Percentiles rank a stretch among this genome's conserved stretches.
Evolutionary conservation across 164 flowering plant genomes (phyloP).

Genomic region (Vitis vinifera): DNA sequence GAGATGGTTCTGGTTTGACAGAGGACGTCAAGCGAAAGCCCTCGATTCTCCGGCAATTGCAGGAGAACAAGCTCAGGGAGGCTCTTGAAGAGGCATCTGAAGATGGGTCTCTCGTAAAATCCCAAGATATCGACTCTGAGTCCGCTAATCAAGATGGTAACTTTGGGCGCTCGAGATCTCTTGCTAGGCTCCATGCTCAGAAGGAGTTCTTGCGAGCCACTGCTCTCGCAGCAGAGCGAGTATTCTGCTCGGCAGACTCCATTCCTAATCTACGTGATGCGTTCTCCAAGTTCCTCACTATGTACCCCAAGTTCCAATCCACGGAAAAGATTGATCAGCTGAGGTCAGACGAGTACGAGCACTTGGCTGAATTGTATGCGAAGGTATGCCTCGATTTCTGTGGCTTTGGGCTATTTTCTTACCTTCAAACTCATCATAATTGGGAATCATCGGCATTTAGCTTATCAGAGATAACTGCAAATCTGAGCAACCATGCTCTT

Average conservation of each 20-base stretch:
- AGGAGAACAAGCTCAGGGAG: slow-evolving; percentile 57
- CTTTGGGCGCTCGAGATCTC: slow-evolving; percentile 57
- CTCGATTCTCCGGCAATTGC: slow-evolving; percentile 40
- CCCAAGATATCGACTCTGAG: slow-evolving; percentile 58
- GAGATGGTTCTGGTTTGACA: slow-evolving; percentile 37
- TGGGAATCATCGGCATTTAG: slow-evolving; percentile 91
- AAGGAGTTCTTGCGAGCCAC: slow-evolving; percentile 64
- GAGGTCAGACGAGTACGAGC: slow-evolving; percentile 55
- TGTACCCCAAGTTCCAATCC: slow-evolving; percentile 70
- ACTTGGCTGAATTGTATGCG: slow-evolving; percentile 37
- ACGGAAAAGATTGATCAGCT: slow-evolving; percentile 68
- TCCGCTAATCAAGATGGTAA: slow-evolving; percentile 38
- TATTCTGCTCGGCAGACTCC: slow-evolving; percentile 38
- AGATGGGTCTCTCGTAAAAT: slow-evolving; percentile 59
- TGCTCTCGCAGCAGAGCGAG: slow-evolving; percentile 58
- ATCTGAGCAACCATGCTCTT: slow-evolving; percentile 84
- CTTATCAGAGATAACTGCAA: slow-evolving; percentile 84
- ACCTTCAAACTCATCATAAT: slow-evolving; percentile 64
- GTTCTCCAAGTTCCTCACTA: slow-evolving; percentile 61
- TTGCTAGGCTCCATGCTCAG: slow-evolving; percentile 64
- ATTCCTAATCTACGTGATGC: slow-evolving; percentile 49
- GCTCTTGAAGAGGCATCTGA: slow-evolving; percentile 76
- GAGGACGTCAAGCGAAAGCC: slow-evolving; percentile 37
- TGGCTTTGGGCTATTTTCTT: slow-evolving; percentile 90
- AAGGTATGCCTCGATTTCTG: slow-evolving; percentile 98